phyloP scores from a whole-genome alignment of 805 yeast genomes.

The Metschnikowia picachoensis region DNA sequence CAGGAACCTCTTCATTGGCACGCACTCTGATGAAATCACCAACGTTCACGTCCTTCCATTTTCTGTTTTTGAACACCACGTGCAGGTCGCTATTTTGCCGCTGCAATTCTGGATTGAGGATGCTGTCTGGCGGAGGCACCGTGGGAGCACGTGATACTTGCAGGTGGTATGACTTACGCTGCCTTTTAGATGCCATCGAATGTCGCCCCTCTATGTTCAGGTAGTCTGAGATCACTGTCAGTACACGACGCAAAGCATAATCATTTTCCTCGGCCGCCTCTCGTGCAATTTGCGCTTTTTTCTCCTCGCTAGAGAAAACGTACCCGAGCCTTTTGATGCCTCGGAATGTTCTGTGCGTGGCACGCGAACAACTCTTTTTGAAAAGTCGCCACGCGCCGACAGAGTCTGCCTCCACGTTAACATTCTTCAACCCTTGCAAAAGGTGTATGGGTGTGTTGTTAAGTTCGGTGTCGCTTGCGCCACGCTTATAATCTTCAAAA shows the following conservation, averaged over 20 bases:
- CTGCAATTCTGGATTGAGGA: slow-evolving; percentile 22
- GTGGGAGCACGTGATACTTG: slow-evolving; percentile 7
- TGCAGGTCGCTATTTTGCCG: background rate
- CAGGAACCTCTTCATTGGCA: slow-evolving; percentile 74
- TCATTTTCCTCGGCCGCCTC: slow-evolving; percentile 24
- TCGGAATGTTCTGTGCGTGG: slow-evolving; percentile 14
- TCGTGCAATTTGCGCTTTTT: slow-evolving; percentile 25
- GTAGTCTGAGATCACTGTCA: slow-evolving; percentile 36
- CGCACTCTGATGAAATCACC: slow-evolving; percentile 69
- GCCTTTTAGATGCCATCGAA: slow-evolving; percentile 8
- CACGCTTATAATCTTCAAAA: slow-evolving; percentile 74
- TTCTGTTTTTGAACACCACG: slow-evolving; percentile 19
- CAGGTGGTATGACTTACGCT: slow-evolving; percentile 16
- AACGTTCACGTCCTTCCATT: slow-evolving; percentile 22
- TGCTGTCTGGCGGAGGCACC: slow-evolving; percentile 17
- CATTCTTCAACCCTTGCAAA: slow-evolving; percentile 50
- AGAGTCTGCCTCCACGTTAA: slow-evolving; percentile 51
- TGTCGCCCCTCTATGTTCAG: slow-evolving; percentile 14
- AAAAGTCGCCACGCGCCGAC: slow-evolving; percentile 65
- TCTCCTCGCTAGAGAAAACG: slow-evolving; percentile 24
- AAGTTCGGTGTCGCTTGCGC: slow-evolving; percentile 65
- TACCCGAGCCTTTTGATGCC: slow-evolving; percentile 23
- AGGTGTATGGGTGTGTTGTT: slow-evolving; percentile 63
- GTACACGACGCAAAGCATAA: slow-evolving; percentile 31
- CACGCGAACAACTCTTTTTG: slow-evolving; percentile 53